Evolutionary conservation across 1,139 yeast species (phyloP).

Genomic region (Candida sanyaensis): DNA sequence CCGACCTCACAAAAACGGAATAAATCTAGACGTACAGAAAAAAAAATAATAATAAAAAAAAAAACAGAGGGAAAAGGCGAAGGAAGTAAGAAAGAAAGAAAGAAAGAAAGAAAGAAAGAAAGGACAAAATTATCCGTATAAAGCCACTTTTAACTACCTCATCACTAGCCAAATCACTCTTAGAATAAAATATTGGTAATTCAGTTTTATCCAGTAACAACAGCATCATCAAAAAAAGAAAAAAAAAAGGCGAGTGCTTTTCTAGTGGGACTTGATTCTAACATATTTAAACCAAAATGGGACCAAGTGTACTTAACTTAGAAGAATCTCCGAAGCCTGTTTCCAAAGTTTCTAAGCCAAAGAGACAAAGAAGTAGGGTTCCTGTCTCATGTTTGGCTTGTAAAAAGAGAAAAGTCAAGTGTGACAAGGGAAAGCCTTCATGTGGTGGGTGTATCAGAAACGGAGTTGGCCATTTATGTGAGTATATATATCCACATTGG

Average conservation of each 20-base stretch:
- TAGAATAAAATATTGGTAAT: no score
- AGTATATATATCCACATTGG: conserved; percentile 48
- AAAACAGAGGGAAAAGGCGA: background rate
- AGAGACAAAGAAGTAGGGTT: conserved; percentile 35
- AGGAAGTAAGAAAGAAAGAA: background rate
- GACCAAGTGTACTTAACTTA: background rate
- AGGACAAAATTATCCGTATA: no score
- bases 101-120: no score
- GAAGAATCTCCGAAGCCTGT: background rate
- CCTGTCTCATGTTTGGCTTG: conserved; percentile 48
- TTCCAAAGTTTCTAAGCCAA: conserved; percentile 8
- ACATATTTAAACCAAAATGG: background rate
- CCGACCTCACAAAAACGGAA: background rate
- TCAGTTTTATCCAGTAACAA: no score
- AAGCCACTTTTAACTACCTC: no score
- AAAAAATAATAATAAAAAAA: background rate
- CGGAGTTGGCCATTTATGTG: conserved; percentile 46
- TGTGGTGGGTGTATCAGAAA: conserved; percentile 47
- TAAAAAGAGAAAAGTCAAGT: conserved; percentile 46
- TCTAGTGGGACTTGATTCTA: background rate
- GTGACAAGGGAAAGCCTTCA: conserved; percentile 45
- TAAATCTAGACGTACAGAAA: background rate
- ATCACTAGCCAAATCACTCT: no score
- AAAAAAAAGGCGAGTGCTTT: background rate
- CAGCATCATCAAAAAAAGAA: background rate